Evolutionary conservation across 192 early-diverging fungal genomes (phyloP).

Genomic region (Chytriomyces sp.): DNA sequence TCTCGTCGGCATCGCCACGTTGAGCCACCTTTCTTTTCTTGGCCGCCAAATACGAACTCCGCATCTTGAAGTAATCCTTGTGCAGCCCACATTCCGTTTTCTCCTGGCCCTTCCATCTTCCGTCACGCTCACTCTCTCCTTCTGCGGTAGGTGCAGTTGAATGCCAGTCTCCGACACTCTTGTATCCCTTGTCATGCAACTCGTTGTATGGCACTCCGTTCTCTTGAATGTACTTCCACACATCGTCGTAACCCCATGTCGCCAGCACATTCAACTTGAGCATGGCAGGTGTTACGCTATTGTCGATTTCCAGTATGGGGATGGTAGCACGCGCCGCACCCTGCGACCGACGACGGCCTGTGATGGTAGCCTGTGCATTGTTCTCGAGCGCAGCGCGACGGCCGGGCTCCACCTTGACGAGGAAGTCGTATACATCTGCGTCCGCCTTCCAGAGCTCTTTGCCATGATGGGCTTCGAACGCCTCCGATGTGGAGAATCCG

Average conservation of each 20-base stretch:
- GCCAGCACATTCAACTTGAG: slow-evolving; percentile 94
- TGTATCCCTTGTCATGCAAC: slow-evolving; percentile 87
- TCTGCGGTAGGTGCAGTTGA: slow-evolving; percentile 72
- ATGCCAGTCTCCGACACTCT: slow-evolving; percentile 91
- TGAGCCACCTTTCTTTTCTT: slow-evolving; percentile 65
- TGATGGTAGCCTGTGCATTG: slow-evolving; percentile 77
- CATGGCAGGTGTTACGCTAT: slow-evolving; percentile 62
- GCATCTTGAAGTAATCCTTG: slow-evolving; percentile 96
- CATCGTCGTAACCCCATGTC: slow-evolving; percentile 85
- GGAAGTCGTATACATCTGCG: slow-evolving; percentile 73
- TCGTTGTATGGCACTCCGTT: slow-evolving; percentile 91
- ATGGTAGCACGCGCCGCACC: slow-evolving; percentile 78
- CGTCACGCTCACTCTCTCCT: slow-evolving; percentile 79
- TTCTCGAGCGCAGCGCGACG: slow-evolving; percentile 81
- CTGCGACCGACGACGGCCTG: slow-evolving; percentile 83
- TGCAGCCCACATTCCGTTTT: slow-evolving; percentile 96
- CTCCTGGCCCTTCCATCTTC: slow-evolving; percentile 83
- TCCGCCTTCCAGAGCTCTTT: slow-evolving; percentile 82
- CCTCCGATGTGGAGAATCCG: slow-evolving; percentile 56
- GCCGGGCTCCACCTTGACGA: slow-evolving; percentile 93
- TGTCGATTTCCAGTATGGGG: slow-evolving; percentile 81
- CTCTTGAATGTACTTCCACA: slow-evolving; percentile 80
- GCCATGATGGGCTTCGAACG: slow-evolving; percentile 77
- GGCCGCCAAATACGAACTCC: slow-evolving; percentile 72
- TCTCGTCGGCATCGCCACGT: neutral